phyloP scores from a whole-genome alignment of 2,329 filamentous ascomycete genomes.

The Zymoseptoria pseudotritici region DNA sequence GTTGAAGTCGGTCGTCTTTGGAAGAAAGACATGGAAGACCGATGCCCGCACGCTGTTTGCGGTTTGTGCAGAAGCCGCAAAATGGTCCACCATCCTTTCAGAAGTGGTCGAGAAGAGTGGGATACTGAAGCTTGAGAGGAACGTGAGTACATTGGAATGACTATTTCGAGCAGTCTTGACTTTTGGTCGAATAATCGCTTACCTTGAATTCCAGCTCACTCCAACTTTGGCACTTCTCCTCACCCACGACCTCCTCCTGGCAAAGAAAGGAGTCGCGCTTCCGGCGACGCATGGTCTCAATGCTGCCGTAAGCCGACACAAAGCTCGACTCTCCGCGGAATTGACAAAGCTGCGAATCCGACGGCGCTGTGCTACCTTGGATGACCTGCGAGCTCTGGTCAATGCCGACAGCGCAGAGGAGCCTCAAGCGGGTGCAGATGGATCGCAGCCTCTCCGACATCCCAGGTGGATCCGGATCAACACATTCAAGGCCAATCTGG shows the following conservation, averaged over 20 bases:
- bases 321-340: slow-evolving; percentile 70
- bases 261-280: slow-evolving; percentile 75
- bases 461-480: slow-evolving; percentile 94
- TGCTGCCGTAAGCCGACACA: slow-evolving; percentile 69
- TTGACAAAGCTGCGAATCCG: slow-evolving; percentile 72
- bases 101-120: slow-evolving; percentile 81
- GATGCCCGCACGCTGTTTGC: slow-evolving; percentile 79
- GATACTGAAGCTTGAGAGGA: slow-evolving; percentile 71
- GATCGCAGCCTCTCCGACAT: slow-evolving; percentile 43
- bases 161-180: background rate
- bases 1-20: slow-evolving; percentile 78
- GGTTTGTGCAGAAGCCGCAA: slow-evolving; percentile 74
- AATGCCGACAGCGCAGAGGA: slow-evolving; percentile 34
- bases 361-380: slow-evolving; percentile 60
- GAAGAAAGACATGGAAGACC: slow-evolving; percentile 65
- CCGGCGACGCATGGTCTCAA: slow-evolving; percentile 72
- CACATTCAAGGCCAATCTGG: slow-evolving; percentile 61
- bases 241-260: slow-evolving; percentile 75
- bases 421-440: slow-evolving; percentile 24
- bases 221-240: slow-evolving; percentile 74
- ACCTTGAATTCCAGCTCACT: slow-evolving; percentile 53
- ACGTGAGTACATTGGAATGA: slow-evolving; percentile 48
- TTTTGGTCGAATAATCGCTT: background rate
- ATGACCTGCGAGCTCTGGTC: slow-evolving; percentile 56
- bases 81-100: slow-evolving; percentile 81